phyloP scores from a whole-genome alignment of 306 rosid species.

The Luffa acutangula region DNA sequence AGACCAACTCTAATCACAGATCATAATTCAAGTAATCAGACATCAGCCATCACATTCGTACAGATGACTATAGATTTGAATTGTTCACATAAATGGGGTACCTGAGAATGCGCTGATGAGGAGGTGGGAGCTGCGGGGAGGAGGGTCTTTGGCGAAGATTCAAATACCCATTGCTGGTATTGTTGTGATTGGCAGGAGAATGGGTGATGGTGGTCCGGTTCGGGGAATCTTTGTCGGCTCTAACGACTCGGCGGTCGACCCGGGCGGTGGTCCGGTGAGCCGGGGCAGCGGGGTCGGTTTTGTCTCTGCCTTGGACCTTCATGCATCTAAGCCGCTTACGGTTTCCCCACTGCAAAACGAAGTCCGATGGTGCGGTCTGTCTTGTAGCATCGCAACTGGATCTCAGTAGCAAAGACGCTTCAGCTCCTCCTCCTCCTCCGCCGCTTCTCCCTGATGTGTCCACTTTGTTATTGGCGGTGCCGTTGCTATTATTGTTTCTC shows the following conservation, averaged over 20 bases:
- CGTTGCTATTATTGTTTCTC: constrained; percentile 18
- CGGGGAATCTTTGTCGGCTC: constrained; percentile 52
- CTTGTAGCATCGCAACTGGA: constrained; percentile 32
- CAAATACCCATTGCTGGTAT: constrained; percentile 33
- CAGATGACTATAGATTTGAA: not conserved
- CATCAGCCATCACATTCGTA: too few relatives aligned
- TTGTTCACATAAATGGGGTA: constrained; percentile 9
- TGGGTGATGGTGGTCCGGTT: constrained; percentile 21
- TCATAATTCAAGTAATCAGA: too few relatives aligned
- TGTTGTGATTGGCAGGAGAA: constrained; percentile 11
- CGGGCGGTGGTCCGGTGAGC: constrained; percentile 63
- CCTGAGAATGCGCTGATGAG: constrained; percentile 50
- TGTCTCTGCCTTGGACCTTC: constrained; percentile 80
- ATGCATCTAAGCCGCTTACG: constrained; percentile 82
- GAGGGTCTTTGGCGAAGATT: constrained; percentile 77
- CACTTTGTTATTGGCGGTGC: constrained; percentile 11
- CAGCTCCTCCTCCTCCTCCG: constrained; percentile 1
- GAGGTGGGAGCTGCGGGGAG: constrained; percentile 61
- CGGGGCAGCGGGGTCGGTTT: constrained; percentile 35
- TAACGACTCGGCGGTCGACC: constrained; percentile 66
- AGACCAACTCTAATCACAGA: not conserved
- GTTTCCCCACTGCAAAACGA: constrained; percentile 82
- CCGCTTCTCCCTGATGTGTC: constrained; percentile 33
- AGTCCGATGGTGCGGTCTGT: constrained; percentile 52
- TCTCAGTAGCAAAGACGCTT: constrained; percentile 42